These are phyloP conservation scores for Rhodotorula sp. DNA, from an alignment of 1,284 basidiomycete genomes.

Conservation along the genomic window DNA sequence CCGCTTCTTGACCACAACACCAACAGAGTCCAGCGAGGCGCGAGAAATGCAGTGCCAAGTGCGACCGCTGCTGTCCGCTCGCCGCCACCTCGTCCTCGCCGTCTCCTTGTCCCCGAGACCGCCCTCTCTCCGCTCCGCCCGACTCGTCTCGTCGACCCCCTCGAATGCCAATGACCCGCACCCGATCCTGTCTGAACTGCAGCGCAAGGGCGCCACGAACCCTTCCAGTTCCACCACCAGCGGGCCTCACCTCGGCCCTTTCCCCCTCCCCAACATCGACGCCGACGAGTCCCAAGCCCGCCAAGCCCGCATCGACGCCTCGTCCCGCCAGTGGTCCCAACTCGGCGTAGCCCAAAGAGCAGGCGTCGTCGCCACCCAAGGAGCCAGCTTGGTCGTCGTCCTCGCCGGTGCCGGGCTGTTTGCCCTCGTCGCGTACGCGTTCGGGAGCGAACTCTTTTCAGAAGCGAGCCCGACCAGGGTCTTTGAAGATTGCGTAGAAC, in stretches of 20 bases:
- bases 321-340: conserved; percentile 16
- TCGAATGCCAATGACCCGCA: not conserved
- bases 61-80: not conserved
- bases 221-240: not conserved
- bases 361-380: conserved; percentile 18
- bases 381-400: conserved; percentile 31
- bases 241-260: conserved; percentile 25
- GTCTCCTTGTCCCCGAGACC: not conserved
- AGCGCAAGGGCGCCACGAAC: conserved; percentile 1
- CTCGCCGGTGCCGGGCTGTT: conserved; percentile 24
- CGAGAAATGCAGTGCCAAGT: too few species aligned
- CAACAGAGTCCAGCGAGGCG: too few species aligned
- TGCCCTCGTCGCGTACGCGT: conserved; percentile 22
- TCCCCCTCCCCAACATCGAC: conserved; percentile 29
- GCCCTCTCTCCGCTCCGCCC: not conserved
- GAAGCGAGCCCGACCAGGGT: conserved; percentile 36
- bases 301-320: conserved; percentile 10
- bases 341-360: conserved; percentile 8
- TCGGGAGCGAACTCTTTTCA: conserved; percentile 33
- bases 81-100: not conserved
- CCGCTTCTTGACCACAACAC: too few species aligned
- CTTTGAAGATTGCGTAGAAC: conserved; percentile 39
- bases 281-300: conserved; percentile 5
- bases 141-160: not conserved
- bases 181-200: conserved; percentile 25